Percentiles rank a stretch among this genome's conserved stretches.
phyloP scores from a whole-genome alignment of 805 yeast genomes.

The Isabelozyma heimii region DNA sequence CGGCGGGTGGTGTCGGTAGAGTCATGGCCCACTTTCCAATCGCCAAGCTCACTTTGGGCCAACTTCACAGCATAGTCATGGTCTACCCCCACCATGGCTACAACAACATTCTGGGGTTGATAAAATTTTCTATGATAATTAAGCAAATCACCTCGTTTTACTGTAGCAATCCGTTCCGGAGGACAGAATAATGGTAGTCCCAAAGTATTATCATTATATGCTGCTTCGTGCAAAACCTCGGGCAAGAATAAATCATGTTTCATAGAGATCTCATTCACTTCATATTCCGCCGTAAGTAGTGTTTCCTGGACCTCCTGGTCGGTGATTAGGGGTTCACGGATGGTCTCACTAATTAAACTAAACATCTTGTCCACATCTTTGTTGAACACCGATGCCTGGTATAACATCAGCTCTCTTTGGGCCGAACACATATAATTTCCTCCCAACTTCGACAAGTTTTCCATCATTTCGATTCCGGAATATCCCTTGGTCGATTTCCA shows the following conservation, averaged over 20 bases:
- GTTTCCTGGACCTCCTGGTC: conserved; percentile 74
- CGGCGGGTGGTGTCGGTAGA: conserved; percentile 6
- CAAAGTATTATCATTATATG: conserved; percentile 67
- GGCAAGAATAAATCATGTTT: conserved; percentile 86
- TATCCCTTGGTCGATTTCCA: conserved; percentile 65
- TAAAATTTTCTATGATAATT: conserved; percentile 65
- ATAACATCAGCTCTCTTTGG: conserved; percentile 86
- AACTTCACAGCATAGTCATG: conserved; percentile 66
- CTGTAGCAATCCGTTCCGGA: conserved; percentile 55
- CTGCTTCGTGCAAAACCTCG: conserved; percentile 84
- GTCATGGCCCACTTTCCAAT: conserved; percentile 33
- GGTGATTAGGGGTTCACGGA: conserved; percentile 64
- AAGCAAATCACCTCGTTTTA: conserved; percentile 51
- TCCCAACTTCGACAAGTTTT: conserved; percentile 73
- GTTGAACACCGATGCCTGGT: conserved; percentile 93
- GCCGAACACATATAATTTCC: conserved; percentile 94
- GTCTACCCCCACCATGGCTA: conserved; percentile 84
- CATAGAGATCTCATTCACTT: conserved; percentile 74
- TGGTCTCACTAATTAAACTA: conserved; percentile 71
- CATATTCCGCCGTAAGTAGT: conserved; percentile 70
- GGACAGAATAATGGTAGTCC: conserved; percentile 90
- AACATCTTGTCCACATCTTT: conserved; percentile 79
- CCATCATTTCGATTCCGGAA: conserved; percentile 68
- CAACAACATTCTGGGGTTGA: conserved; percentile 77
- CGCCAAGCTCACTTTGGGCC: conserved; percentile 63